A percentile compares a stretch with the other conserved stretches of the same genome.
Evolutionary conservation across 2,329 filamentous ascomycete genomes (phyloP).

Genomic region (Septoria linicola): DNA sequence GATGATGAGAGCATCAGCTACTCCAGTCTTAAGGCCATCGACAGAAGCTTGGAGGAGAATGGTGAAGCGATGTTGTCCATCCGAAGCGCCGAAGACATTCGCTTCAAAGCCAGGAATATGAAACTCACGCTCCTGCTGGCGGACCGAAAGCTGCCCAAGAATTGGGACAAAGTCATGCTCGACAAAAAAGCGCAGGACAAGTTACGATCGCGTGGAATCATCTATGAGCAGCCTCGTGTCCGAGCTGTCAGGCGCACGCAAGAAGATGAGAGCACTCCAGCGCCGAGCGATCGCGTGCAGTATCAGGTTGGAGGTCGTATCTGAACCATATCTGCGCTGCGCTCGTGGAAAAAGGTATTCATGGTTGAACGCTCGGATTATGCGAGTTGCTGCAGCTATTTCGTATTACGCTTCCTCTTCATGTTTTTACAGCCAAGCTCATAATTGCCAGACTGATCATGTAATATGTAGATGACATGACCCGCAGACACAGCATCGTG

Average conservation of each 20-base stretch:
- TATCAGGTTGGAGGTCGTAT: too few species aligned
- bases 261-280: too few species aligned
- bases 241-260: not conserved
- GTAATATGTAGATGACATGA: too few species aligned
- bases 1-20: slow-evolving; percentile 47
- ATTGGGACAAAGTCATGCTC: slow-evolving; percentile 47
- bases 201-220: slow-evolving; percentile 33
- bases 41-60: slow-evolving; percentile 24
- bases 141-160: slow-evolving; percentile 40
- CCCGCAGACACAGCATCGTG: too few species aligned
- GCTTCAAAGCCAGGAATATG: slow-evolving; percentile 53
- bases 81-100: slow-evolving; percentile 51
- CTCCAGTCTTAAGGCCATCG: slow-evolving; percentile 45
- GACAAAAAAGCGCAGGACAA: slow-evolving; percentile 42
- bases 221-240: slow-evolving; percentile 27
- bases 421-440: too few species aligned
- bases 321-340: too few species aligned
- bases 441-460: too few species aligned
- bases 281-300: too few species aligned
- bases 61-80: slow-evolving; percentile 34
- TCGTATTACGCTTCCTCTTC: too few species aligned
- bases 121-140: slow-evolving; percentile 47
- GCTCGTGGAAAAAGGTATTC: too few species aligned
- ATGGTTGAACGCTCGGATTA: too few species aligned
- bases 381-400: too few species aligned